These are phyloP conservation scores for Leccinum ponderosum DNA, from an alignment of 1,284 basidiomycete genomes.

Conservation along the genomic window DNA sequence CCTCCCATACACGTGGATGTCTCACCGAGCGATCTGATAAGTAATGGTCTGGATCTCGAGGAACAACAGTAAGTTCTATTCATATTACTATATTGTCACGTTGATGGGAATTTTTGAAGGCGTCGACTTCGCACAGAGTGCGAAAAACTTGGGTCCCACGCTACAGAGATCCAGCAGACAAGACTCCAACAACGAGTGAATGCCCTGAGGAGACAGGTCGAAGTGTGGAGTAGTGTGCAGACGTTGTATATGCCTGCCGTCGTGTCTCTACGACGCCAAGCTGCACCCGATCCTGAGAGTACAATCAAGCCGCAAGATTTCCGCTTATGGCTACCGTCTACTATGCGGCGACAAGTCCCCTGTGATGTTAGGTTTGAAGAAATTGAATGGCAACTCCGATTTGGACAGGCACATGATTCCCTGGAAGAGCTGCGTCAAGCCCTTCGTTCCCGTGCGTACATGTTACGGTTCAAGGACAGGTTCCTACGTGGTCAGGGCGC, in stretches of 20 bases:
- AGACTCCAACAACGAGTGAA: conserved; percentile 3
- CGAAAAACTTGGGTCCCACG: not conserved
- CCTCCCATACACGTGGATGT: not conserved
- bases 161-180: conserved; percentile 6
- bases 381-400: conserved; percentile 4
- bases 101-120: not conserved
- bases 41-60: not conserved
- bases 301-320: not conserved
- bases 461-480: not conserved
- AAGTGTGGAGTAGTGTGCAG: conserved; percentile 11
- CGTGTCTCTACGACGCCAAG: not conserved
- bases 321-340: not conserved
- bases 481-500: not conserved
- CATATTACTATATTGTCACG: not conserved
- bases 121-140: not conserved
- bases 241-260: conserved; percentile 10
- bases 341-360: not conserved
- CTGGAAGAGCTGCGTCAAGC: conserved; percentile 5
- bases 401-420: conserved; percentile 2
- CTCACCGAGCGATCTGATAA: not conserved
- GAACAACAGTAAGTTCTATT: conserved; percentile 2
- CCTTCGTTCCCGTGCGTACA: not conserved
- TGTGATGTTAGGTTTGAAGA: not conserved
- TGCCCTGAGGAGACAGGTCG: not conserved
- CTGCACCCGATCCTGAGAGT: too few species aligned